phyloP scores from a whole-genome alignment of 345 rosid species.

The Arabidopsis arenosa region DNA sequence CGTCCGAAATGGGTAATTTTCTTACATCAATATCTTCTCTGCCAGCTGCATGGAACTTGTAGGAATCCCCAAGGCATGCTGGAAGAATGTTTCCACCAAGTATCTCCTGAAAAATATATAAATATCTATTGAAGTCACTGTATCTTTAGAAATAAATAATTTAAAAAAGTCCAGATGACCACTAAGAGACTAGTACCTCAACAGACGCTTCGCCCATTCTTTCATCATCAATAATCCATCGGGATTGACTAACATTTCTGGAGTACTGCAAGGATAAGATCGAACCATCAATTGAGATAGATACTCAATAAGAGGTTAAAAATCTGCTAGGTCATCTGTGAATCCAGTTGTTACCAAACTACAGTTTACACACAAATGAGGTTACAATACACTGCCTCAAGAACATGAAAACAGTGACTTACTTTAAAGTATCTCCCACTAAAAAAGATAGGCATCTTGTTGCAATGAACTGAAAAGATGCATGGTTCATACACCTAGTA shows the following conservation, averaged over 20 bases:
- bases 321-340: conserved; percentile 21
- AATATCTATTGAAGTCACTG: conserved; percentile 26
- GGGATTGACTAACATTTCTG: conserved; percentile 91
- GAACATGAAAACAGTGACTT: conserved; percentile 39
- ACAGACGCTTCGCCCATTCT: conserved; percentile 97
- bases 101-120: conserved; percentile 63
- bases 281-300: neutral
- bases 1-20: conserved; percentile 14
- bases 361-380: neutral
- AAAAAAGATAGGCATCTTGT: conserved; percentile 70
- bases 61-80: conserved; percentile 70
- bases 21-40: conserved; percentile 98
- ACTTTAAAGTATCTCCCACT: conserved; percentile 97
- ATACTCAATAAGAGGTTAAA: neutral
- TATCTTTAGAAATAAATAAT: conserved; percentile 18
- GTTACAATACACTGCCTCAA: conserved; percentile 8
- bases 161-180: conserved; percentile 23
- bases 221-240: conserved; percentile 97
- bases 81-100: conserved; percentile 83
- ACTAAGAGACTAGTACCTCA: conserved; percentile 59
- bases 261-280: conserved; percentile 64
- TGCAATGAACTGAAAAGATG: conserved; percentile 60
- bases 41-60: conserved; percentile 99
- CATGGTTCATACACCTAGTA: conserved; percentile 74
- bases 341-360: conserved; percentile 17